These are phyloP conservation scores for Diaporthe sp. DNA, from an alignment of 2,329 filamentous ascomycete species.

Conservation along the genomic window DNA sequence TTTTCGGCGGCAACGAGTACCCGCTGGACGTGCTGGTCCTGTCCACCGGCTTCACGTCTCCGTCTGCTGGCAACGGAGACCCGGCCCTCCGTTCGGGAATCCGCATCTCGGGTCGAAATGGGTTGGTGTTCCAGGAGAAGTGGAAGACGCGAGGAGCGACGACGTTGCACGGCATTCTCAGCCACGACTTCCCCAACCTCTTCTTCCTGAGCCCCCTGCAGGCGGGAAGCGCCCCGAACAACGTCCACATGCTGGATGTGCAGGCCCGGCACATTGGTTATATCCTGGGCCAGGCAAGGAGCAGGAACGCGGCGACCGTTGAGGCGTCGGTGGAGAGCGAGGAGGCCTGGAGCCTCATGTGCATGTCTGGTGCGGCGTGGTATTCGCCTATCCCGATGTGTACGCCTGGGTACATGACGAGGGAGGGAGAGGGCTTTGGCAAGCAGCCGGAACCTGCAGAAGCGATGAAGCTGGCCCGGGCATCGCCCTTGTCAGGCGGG, in stretches of 20 bases:
- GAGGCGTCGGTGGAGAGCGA: constrained; percentile 20
- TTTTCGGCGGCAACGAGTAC: constrained; percentile 63
- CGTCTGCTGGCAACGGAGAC: background rate
- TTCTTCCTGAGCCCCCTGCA: constrained; percentile 16
- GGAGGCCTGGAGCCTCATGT: constrained; percentile 9
- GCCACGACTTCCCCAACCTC: constrained; percentile 19
- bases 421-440: constrained; percentile 17
- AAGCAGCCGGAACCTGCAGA: constrained; percentile 11
- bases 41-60: constrained; percentile 54
- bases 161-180: constrained; percentile 20
- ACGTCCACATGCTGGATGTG: constrained; percentile 16
- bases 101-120: constrained; percentile 5
- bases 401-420: constrained; percentile 18
- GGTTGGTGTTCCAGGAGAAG: background rate
- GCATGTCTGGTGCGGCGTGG: background rate
- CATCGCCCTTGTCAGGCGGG: background rate
- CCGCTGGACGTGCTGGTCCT: constrained; percentile 54
- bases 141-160: background rate
- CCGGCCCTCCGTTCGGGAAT: background rate
- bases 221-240: background rate
- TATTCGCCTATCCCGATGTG: constrained; percentile 9
- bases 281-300: background rate
- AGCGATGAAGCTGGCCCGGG: constrained; percentile 1
- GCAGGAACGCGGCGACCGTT: background rate
- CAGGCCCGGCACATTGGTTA: constrained; percentile 22